Base-by-base conservation (phyloP, 495 filamentous ascomycete species). In the Cryomyces antarcticus region DNA sequence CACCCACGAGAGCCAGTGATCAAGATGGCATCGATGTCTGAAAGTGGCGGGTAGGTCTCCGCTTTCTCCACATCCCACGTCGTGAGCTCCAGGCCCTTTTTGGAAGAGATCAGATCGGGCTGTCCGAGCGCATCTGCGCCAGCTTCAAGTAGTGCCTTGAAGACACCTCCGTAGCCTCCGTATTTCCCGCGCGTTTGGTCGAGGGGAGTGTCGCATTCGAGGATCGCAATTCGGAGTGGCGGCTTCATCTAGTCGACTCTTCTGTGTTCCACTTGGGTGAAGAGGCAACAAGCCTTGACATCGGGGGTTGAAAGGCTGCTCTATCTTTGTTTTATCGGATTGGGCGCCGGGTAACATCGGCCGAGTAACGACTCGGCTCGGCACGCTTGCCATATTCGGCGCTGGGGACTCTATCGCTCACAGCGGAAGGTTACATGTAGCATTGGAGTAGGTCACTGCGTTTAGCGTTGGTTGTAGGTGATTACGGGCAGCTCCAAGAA, bases 11-110 rank as follows among this genome's bases (percentile, higher is more conserved):
- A 85, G 10, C 88, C 86, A 0, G 74, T 81, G 28, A 93, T 63
- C n/a, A 93, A 62, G 29, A 94, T 62, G 12, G 75, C 86, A 64
- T 96, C 88, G 42, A 93, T 60, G 46, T 74, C 63, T 29, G 81
- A 74, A 30, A 87, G 59, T 3, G 65, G 52, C 0, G 87, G 87
- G 55, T 86, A 92, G 13, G 62, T 41, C 12, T 64, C 61, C 44
- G 56, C 57, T 30, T 67, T 64, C 5, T 87, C 74, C 6, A 94
- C 68, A 55, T 93, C 69, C 61, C 70, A 86, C 4, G 55, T 59
- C 0, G 75, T 69, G 13, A 93, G 61, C 7, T 72, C 57, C 2
- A 93, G 63, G 6, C 61, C 49, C 6, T 58, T 50, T 31, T 52
- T 52, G 3, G 55, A 47, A 2, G 45, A 48, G 17, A 61, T 56